A percentile compares a stretch with the other conserved stretches of the same genome.
Conservation (phyloP, 2,329 filamentous ascomycete genomes). For the Herpotrichia juniperi region DNA sequence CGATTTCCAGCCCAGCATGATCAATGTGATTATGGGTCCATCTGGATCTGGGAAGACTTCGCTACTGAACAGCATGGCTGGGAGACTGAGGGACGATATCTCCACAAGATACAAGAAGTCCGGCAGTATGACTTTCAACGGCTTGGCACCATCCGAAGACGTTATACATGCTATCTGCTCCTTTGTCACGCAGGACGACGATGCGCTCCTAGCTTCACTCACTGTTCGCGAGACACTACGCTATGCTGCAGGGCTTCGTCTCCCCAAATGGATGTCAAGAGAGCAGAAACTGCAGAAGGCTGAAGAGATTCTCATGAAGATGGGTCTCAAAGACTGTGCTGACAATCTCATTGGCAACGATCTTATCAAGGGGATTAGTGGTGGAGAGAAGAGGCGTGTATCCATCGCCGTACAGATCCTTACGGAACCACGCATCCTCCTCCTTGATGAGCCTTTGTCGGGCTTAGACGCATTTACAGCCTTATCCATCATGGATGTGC, state of each 20-base stretch:
- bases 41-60: slow-evolving; percentile 80
- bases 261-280: slow-evolving; percentile 73
- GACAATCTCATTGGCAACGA: slow-evolving; percentile 76
- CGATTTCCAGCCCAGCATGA: slow-evolving; percentile 68
- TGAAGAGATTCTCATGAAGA: slow-evolving; percentile 74
- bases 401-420: slow-evolving; percentile 80
- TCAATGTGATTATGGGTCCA: slow-evolving; percentile 83
- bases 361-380: slow-evolving; percentile 77
- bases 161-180: slow-evolving; percentile 76
- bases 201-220: slow-evolving; percentile 73
- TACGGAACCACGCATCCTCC: slow-evolving; percentile 73
- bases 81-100: slow-evolving; percentile 66
- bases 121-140: slow-evolving; percentile 73
- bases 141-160: slow-evolving; percentile 67
- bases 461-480: slow-evolving; percentile 81
- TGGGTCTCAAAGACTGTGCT: slow-evolving; percentile 80
- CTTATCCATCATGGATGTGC: slow-evolving; percentile 75
- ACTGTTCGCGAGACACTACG: slow-evolving; percentile 76
- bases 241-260: slow-evolving; percentile 70
- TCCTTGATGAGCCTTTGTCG: slow-evolving; percentile 78
- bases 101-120: slow-evolving; percentile 66
- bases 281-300: slow-evolving; percentile 71
- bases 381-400: slow-evolving; percentile 78
- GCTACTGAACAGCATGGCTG: slow-evolving; percentile 74
- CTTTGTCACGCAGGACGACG: slow-evolving; percentile 80